These are phyloP conservation scores for Penicillium polonicum DNA, from an alignment of 2,329 filamentous ascomycete genomes.

Conservation along the genomic window DNA sequence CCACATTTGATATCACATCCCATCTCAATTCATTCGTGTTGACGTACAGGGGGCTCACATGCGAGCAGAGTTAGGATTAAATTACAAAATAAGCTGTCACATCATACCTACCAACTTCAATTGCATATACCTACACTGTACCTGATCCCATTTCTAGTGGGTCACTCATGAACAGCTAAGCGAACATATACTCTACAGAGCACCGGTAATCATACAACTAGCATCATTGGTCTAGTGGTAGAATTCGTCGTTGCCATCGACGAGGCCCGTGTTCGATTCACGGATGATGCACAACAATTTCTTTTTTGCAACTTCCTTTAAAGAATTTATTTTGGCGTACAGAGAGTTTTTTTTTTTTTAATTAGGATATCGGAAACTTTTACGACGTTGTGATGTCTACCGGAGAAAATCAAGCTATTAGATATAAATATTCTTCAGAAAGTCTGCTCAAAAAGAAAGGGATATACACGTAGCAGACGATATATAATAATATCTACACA, in stretches of 20 bases:
- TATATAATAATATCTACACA: neutral
- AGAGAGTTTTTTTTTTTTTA: neutral
- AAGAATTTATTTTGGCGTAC: neutral
- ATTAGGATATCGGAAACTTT: neutral
- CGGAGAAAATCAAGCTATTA: neutral
- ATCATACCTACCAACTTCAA: neutral
- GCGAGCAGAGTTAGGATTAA: neutral
- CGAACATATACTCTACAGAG: neutral
- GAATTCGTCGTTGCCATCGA: constrained; percentile 44
- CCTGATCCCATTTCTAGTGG: neutral
- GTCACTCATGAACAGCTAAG: neutral
- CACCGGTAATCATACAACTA: neutral
- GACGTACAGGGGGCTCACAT: neutral
- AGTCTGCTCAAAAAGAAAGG: neutral
- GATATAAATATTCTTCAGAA: neutral
- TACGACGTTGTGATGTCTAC: neutral
- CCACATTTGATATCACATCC: neutral
- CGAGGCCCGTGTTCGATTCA: constrained; percentile 50
- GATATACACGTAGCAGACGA: neutral
- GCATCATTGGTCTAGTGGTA: constrained; percentile 46
- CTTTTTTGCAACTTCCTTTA: constrained; percentile 12
- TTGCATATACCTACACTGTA: neutral
- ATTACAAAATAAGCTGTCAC: too few species aligned
- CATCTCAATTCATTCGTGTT: neutral
- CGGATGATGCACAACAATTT: constrained; percentile 42